These are phyloP conservation scores for Santalum album DNA, from an alignment of 164 flowering plant species.

Conservation along the genomic window DNA sequence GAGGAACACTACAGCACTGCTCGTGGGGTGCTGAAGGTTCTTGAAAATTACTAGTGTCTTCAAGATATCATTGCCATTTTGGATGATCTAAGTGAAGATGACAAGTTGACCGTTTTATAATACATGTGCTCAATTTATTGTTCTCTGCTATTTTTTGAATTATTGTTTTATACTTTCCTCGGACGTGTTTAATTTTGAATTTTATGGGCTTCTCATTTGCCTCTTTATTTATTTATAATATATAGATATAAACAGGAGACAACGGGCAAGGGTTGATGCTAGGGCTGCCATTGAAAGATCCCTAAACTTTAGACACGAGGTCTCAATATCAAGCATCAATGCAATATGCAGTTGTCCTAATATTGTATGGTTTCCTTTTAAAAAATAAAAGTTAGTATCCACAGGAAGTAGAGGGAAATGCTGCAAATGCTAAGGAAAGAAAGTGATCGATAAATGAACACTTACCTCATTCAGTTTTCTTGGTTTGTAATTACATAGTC, in stretches of 20 bases:
- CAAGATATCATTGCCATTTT: slow-evolving; percentile 58
- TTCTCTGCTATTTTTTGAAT: not conserved
- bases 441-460: slow-evolving; percentile 91
- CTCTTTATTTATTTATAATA: no score
- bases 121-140: not conserved
- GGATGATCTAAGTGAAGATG: slow-evolving; percentile 51
- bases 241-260: slow-evolving; percentile 79
- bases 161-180: no score
- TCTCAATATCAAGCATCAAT: slow-evolving; percentile 14
- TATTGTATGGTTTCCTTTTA: not conserved
- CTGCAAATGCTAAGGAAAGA: slow-evolving; percentile 87
- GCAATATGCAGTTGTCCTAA: not conserved
- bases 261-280: slow-evolving; percentile 81
- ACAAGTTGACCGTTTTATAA: slow-evolving; percentile 37
- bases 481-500: not conserved
- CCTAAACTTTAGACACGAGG: slow-evolving; percentile 88
- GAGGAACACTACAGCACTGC: slow-evolving; percentile 94
- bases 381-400: slow-evolving; percentile 4
- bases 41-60: slow-evolving; percentile 87
- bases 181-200: no score
- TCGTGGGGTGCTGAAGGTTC: slow-evolving; percentile 91
- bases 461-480: slow-evolving; percentile 30
- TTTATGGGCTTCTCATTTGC: no score
- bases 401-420: slow-evolving; percentile 98
- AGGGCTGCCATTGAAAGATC: slow-evolving; percentile 98